Base-by-base conservation (phyloP, 495 filamentous ascomycete species). In the Xylaria intraflava region DNA sequence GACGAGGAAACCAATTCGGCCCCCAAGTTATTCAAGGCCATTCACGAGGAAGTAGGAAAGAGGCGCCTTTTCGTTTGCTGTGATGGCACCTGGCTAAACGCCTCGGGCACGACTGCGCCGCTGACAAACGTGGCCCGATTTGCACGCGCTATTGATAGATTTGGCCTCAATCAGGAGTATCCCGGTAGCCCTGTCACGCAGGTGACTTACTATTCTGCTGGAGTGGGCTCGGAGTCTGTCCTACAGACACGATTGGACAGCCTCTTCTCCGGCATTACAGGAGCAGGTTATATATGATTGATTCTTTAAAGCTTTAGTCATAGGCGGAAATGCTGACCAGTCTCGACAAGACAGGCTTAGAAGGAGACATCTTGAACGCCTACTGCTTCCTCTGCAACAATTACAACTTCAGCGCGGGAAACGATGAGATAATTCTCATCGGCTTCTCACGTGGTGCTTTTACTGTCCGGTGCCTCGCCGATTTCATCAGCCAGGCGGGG, bases 381-480 rank as follows among this genome's bases (percentile, higher is more conserved):
- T 86, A 86, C 59, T 72, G 72, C n/a, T 85, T 84, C 56, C 49
- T 84, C 27, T 68, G 71, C 10, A 76, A 78, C 40, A 86, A 86
- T 61, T 84, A 76, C 56, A 50, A 50, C 24, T 39, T 39, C 33
- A 62, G 67, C 17, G 68, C 71, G 10, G 20, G 40, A 30, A 72
- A 73, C 9, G 83, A 86, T 59, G 80, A 85, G 50, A 83, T 86
- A 31, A 72, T 83, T 47, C 68, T 86, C n/a, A 53, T 83, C 14
- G 83, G 83, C 17, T 86, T 85, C 66, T 84, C 81, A 5, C 74
- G 83, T 4, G 82, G 83, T 8, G 82, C 83, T 7, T 86, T 78
- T 55, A 83, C 83, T 1, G 80, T 80, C 4, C 72, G 82, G 53
- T 73, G 69, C 41, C 78, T 84, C 49, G 73, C 76, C 33, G 73